phyloP scores from a whole-genome alignment of 169 alveolate genomes.

The Eimeria maxima region DNA sequence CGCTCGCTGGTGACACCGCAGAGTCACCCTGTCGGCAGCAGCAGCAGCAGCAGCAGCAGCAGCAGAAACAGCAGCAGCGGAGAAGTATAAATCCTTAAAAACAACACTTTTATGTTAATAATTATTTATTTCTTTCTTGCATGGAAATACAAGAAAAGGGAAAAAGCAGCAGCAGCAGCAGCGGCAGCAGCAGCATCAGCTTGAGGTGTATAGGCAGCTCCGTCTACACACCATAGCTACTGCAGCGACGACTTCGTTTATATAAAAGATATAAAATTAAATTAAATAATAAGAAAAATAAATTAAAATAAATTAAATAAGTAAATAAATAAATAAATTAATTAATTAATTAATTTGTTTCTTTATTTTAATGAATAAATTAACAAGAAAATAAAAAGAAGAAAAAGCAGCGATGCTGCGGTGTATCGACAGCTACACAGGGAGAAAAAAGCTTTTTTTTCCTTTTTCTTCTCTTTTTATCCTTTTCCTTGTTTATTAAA shows the following conservation, averaged over 20 bases:
- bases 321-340: no score
- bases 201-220: constrained; percentile 7
- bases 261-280: no score
- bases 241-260: background rate
- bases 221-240: background rate
- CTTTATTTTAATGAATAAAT: background rate
- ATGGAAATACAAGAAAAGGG: background rate
- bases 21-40: constrained; percentile 17
- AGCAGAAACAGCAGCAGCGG: background rate
- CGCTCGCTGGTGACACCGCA: background rate
- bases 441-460: no score
- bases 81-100: no score
- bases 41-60: constrained; percentile 25
- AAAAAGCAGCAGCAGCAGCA: background rate
- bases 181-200: background rate
- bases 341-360: background rate
- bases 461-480: no score
- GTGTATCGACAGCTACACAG: no score
- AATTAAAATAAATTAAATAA: no score
- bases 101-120: background rate
- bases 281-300: background rate
- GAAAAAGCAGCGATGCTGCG: no score
- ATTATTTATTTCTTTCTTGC: background rate
- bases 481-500: no score
- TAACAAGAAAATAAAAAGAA: background rate